Conservation (phyloP, 768 basidiomycete species). For the Wakefieldia striispora region DNA sequence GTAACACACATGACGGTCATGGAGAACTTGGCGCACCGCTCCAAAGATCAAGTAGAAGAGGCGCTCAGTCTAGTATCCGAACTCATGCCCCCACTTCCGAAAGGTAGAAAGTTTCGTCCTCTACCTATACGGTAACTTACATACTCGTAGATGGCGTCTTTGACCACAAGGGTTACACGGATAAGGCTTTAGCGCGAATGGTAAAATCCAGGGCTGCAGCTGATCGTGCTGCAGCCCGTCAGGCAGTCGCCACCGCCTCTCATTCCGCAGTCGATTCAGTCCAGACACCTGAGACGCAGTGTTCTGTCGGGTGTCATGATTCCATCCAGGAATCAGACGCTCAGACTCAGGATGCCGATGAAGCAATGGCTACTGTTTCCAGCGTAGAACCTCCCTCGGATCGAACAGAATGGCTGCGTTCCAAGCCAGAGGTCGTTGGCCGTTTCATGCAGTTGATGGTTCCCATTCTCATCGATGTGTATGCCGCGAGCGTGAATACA, state of each 20-base stretch:
- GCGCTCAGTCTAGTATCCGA: constrained; percentile 86
- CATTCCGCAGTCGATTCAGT: constrained; percentile 29
- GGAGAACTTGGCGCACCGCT: constrained; percentile 93
- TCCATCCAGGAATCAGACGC: constrained; percentile 32
- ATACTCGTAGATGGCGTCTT: constrained; percentile 80
- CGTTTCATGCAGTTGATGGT: constrained; percentile 87
- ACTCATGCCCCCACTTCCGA: constrained; percentile 88
- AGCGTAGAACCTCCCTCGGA: constrained; percentile 41
- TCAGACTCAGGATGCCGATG: constrained; percentile 43
- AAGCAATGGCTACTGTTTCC: constrained; percentile 33
- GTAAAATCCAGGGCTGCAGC: constrained; percentile 82
- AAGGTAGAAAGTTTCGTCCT: constrained; percentile 50
- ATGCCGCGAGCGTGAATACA: constrained; percentile 92
- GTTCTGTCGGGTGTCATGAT: constrained; percentile 17
- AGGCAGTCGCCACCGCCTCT: constrained; percentile 37
- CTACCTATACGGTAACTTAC: constrained; percentile 1
- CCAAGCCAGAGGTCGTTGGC: constrained; percentile 71
- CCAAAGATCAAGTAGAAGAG: constrained; percentile 98
- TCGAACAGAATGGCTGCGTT: constrained; percentile 73
- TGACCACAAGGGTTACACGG: constrained; percentile 86
- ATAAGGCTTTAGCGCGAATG: constrained; percentile 76
- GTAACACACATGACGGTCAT: constrained; percentile 96
- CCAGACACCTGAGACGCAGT: constrained; percentile 17
- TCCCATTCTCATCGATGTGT: constrained; percentile 96
- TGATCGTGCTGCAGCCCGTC: constrained; percentile 69